phyloP scores from a whole-genome alignment of 768 basidiomycete species.

The Aureoboletus auriporus region DNA sequence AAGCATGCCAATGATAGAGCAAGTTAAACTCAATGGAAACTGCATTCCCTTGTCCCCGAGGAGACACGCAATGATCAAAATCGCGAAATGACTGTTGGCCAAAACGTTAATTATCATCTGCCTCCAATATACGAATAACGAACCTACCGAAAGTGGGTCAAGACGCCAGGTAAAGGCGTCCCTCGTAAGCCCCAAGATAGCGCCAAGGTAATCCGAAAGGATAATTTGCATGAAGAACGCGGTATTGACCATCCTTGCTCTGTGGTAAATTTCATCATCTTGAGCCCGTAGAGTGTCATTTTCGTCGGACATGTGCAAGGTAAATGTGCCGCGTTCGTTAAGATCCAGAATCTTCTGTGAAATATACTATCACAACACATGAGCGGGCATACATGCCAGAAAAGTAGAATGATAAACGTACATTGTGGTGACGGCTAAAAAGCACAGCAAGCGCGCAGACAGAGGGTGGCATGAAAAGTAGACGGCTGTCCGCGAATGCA shows the following conservation, averaged over 20 bases:
- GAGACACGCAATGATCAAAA: conserved; percentile 45
- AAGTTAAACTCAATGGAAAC: conserved; percentile 74
- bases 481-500: conserved; percentile 61
- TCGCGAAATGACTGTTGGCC: conserved; percentile 46
- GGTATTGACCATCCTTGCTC: conserved; percentile 69
- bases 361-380: conserved; percentile 47
- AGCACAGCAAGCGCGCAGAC: conserved; percentile 65
- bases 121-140: neutral
- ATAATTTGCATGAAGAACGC: conserved; percentile 70
- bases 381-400: neutral
- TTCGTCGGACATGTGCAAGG: conserved; percentile 14
- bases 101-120: neutral
- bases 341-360: conserved; percentile 63
- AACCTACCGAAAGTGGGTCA: conserved; percentile 55
- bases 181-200: conserved; percentile 64
- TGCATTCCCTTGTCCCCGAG: conserved; percentile 71
- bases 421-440: conserved; percentile 72
- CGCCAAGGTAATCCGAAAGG: conserved; percentile 68
- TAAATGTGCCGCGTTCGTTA: conserved; percentile 58
- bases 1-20: conserved; percentile 61
- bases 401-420: conserved; percentile 27
- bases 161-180: conserved; percentile 66
- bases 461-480: conserved; percentile 71
- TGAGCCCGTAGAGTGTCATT: conserved; percentile 36
- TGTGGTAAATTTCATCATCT: conserved; percentile 76